Conservation (phyloP, 768 basidiomycete genomes). For the Auricularia sp. region DNA sequence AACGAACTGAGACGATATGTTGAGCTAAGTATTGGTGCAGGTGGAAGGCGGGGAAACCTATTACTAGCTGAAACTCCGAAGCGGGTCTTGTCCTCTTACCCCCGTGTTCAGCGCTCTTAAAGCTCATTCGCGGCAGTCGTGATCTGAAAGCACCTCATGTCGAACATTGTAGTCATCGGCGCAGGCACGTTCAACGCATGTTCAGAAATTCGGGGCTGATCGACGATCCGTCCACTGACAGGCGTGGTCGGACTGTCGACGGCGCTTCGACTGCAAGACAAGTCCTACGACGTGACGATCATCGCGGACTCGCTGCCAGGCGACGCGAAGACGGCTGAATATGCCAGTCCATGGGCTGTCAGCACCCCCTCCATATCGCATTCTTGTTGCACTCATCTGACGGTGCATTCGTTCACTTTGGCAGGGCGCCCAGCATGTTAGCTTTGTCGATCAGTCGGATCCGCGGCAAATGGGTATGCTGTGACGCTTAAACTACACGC, state of each 20-base stretch:
- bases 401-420: neutral
- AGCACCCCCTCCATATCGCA: slow-evolving; percentile 17
- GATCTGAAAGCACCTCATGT: too few relatives aligned
- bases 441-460: slow-evolving; percentile 38
- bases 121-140: too few relatives aligned
- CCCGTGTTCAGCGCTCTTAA: too few relatives aligned
- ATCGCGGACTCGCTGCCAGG: slow-evolving; percentile 63
- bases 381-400: neutral
- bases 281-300: slow-evolving; percentile 55
- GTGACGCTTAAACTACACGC: neutral
- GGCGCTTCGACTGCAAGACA: slow-evolving; percentile 59
- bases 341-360: slow-evolving; percentile 79
- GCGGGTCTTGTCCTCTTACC: too few relatives aligned
- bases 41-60: too few relatives aligned
- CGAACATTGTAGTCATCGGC: slow-evolving; percentile 29
- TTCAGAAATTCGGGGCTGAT: slow-evolving; percentile 4
- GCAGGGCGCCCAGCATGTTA: slow-evolving; percentile 77
- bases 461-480: slow-evolving; percentile 45
- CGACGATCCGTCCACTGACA: slow-evolving; percentile 18
- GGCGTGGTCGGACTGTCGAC: slow-evolving; percentile 75
- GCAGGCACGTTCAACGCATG: slow-evolving; percentile 23
- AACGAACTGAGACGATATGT: too few relatives aligned
- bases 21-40: too few relatives aligned
- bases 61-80: too few relatives aligned
- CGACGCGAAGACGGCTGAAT: slow-evolving; percentile 63